Evolutionary conservation across 768 basidiomycete species (phyloP), one percentile per base, ranked within the genome.

Genomic region (Psilocybe sp.): DNA sequence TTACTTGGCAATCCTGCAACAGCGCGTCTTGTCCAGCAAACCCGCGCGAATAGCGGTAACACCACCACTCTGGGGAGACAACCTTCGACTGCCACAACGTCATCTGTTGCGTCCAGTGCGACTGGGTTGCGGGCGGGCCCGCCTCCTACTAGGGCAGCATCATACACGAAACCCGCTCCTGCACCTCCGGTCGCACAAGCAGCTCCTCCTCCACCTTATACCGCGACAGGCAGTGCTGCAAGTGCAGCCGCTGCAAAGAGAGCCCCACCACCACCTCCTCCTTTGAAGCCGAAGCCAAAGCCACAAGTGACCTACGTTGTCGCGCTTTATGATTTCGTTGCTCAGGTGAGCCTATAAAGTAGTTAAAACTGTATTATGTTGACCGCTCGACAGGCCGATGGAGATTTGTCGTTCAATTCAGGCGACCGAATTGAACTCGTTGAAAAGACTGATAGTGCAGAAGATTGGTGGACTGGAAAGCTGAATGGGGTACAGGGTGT

Each of bases 401-500:
- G 96, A 1, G 96, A 98, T 68, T 71, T 98, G 49, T 87, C 86
- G 1, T 98, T 98, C 73, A 82, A 76, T 54, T 81, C 83, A 13
- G 96, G 96, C 13, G 95, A 98, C 67, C 75, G 79, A 56, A 98
- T 98, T 66, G 92, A 96, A 69, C 74, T 98, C 47, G 78, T 97
- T 33, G 86, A 94, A 67, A 81, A 81, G 67, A 85, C 87, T 14
- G 80, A 79, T 6, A 94, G 84, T 60, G 64, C 85, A 20, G 92
- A 98, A 64, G 95, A 98, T 63, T 98, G 95, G 95, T 98, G 96
- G 96, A 97, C 94, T 20, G 95, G 96, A 6, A 78, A 81, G 60
- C 46, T 96, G 57, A 84, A 91, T 56, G 93, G 93, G 6, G 64
- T 66, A 53, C 82, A 91, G 64, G 95, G 95, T 7, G 88, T 94